phyloP scores from a whole-genome alignment of 176 grass and related monocot species.

The Metroxylon sagu region DNA sequence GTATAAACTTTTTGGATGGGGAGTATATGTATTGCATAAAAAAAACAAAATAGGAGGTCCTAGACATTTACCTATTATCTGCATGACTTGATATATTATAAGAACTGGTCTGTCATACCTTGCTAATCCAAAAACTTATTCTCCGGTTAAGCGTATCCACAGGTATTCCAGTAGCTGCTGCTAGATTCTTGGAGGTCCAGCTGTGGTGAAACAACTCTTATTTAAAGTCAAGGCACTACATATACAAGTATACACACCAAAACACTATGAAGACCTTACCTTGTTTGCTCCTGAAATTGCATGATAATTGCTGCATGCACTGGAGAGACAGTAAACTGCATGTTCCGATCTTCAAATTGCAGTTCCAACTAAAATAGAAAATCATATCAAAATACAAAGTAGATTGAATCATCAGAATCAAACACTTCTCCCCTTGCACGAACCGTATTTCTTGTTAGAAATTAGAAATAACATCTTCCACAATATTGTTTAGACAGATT shows the following conservation, averaged over 20 bases:
- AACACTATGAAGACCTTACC: constrained; percentile 30
- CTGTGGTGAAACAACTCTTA: constrained; percentile 34
- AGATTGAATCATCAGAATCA: too few species aligned
- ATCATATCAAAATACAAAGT: neutral
- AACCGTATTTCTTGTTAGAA: too few species aligned
- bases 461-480: too few species aligned
- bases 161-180: constrained; percentile 61
- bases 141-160: constrained; percentile 78
- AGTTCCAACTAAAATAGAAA: constrained; percentile 61
- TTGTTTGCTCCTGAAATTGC: constrained; percentile 79
- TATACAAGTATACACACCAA: constrained; percentile 8
- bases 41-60: too few species aligned
- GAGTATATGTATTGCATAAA: too few species aligned
- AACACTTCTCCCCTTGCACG: too few species aligned
- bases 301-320: constrained; percentile 95
- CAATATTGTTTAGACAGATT: constrained; percentile 3
- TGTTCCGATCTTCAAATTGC: constrained; percentile 75
- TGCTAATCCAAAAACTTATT: constrained; percentile 96
- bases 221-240: constrained; percentile 11
- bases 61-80: too few species aligned
- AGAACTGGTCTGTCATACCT: constrained; percentile 35
- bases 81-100: neutral
- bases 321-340: constrained; percentile 91
- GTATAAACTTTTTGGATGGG: too few species aligned
- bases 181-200: constrained; percentile 94